Conservation (phyloP, 805 yeast species). For the Nakazawaea sp. region DNA sequence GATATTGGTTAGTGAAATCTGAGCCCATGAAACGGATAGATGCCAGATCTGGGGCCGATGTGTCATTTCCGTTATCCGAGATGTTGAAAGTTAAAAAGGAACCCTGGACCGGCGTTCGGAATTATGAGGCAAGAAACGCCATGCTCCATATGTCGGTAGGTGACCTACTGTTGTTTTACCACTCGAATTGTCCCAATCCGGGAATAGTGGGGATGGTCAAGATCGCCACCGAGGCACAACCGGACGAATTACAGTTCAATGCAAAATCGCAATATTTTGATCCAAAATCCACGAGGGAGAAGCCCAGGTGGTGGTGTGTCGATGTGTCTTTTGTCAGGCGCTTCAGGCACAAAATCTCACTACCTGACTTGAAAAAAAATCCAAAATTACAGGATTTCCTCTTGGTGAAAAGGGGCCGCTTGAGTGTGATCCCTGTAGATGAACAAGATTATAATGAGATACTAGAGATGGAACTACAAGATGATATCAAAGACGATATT, state of each 20-base stretch:
- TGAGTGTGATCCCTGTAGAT: conserved; percentile 46
- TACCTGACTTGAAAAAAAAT: conserved; percentile 31
- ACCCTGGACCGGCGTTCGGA: conserved; percentile 59
- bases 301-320: conserved; percentile 54
- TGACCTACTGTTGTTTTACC: conserved; percentile 45
- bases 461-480: conserved; percentile 26
- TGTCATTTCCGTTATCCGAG: conserved; percentile 38
- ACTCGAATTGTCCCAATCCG: conserved; percentile 47
- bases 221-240: conserved; percentile 27
- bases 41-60: conserved; percentile 39
- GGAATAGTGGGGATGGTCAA: conserved; percentile 46
- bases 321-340: conserved; percentile 38
- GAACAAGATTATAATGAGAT: conserved; percentile 33
- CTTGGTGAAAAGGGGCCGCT: conserved; percentile 40
- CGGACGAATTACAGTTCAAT: conserved; percentile 35
- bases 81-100: conserved; percentile 30
- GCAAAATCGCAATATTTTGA: conserved; percentile 39
- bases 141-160: conserved; percentile 39
- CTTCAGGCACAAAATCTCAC: conserved; percentile 32
- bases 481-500: conserved; percentile 20
- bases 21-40: conserved; percentile 47
- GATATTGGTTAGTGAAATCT: conserved; percentile 51
- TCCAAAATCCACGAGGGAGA: conserved; percentile 31
- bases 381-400: conserved; percentile 30
- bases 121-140: conserved; percentile 48